Base-by-base conservation (phyloP, 352 stramenopile genomes). In the Aphanomyces euteiches region DNA sequence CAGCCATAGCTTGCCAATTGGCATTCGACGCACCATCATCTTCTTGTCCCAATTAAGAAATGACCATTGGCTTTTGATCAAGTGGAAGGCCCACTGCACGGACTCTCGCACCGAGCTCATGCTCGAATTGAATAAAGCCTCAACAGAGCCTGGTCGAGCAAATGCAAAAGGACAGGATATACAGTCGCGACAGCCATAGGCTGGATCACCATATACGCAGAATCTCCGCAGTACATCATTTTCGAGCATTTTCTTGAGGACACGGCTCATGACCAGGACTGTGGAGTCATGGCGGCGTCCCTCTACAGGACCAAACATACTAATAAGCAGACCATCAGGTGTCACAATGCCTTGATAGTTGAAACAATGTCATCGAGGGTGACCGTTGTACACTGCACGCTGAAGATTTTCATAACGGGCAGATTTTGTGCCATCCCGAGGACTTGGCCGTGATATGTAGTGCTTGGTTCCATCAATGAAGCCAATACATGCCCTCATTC, bases 391-490 rank as follows among this genome's bases (percentile, higher is more conserved):
- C 0, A 63, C 54, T 2, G 45, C 34, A 28, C 41, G 50, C 47
- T 74, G 61, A 3, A 63, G 41, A 39, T 64, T 61, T 15, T 56
- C 43, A 36, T 65, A 3, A 15, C 1, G 5, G n/a, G 12, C 21
- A 58, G n/a, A 28, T 28, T 28, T 39, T n/a, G 5, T 19, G 4
- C 1, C 7, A 8, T 21, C 13, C 3, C 41, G 38, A 40, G 59
- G 17, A 17, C 39, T 54, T 54, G 69, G 59, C 3, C 69, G 60
- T 15, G 50, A 63, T 5, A 70, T 66, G 7, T 28, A 28, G 28
- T n/a, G n/a, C n/a, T n/a, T n/a, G n/a, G n/a, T 74, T 3, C 61
- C 69, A 47, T 74, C 69, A 60, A 74, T 67, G 54, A 74, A 69
- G 7, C 6, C 69, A 58, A 74, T 54, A 36, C 60, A 74, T 36